These are phyloP conservation scores for Debaryomyces sp. DNA, from an alignment of 1,139 yeast genomes.

Conservation along the genomic window DNA sequence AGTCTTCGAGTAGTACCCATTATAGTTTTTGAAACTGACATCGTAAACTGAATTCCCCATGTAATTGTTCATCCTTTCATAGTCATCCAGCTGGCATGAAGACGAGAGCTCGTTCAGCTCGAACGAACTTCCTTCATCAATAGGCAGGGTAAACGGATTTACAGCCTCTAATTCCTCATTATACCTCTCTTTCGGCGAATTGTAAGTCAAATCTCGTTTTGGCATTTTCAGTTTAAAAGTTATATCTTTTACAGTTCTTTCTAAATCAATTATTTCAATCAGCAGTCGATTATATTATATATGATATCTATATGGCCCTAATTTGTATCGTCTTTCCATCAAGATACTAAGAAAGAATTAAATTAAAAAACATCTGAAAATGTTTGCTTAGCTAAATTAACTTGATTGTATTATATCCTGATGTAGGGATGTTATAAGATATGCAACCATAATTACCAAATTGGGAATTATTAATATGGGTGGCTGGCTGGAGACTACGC, in stretches of 20 bases:
- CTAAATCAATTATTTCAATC: too few species aligned
- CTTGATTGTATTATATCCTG: too few species aligned
- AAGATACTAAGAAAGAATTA: too few species aligned
- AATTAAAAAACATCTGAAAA: too few species aligned
- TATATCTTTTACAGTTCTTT: not conserved
- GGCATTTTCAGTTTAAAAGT: slow-evolving; percentile 28
- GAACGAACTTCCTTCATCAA: slow-evolving; percentile 29
- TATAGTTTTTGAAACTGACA: slow-evolving; percentile 41
- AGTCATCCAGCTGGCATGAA: slow-evolving; percentile 17
- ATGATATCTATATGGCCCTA: too few species aligned
- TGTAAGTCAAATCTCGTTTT: slow-evolving; percentile 39
- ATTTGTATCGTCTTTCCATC: too few species aligned
- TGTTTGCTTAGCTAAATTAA: too few species aligned
- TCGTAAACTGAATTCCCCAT: slow-evolving; percentile 27
- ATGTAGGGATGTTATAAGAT: too few species aligned
- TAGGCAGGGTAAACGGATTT: slow-evolving; percentile 31
- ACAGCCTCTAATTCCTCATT: slow-evolving; percentile 13
- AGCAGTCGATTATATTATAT: too few species aligned
- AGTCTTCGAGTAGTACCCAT: slow-evolving; percentile 41
- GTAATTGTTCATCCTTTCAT: slow-evolving; percentile 13
- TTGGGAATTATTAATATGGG: too few species aligned
- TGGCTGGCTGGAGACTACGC: too few species aligned
- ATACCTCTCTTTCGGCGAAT: slow-evolving; percentile 19
- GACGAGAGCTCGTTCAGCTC: slow-evolving; percentile 12
- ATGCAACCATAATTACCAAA: too few species aligned